Evolutionary conservation across 1,139 yeast genomes (phyloP).

Genomic region (Protomyces lactucae-debilis): DNA sequence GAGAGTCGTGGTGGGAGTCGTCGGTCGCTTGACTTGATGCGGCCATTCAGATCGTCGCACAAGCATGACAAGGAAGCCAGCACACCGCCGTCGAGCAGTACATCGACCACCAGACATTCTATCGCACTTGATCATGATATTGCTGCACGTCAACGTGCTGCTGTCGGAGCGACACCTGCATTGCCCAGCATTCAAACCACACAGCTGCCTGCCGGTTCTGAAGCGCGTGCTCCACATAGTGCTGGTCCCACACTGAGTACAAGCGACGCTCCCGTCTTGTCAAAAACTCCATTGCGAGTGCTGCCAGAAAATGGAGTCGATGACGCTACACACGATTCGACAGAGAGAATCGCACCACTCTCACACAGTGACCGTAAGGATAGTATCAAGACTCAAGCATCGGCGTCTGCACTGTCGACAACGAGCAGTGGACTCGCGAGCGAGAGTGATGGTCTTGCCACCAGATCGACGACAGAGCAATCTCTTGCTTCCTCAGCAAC

Average conservation of each 20-base stretch:
- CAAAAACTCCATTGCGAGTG: neutral
- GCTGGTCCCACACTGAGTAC: neutral
- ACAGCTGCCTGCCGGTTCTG: neutral
- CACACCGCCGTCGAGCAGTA: neutral
- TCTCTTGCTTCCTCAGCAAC: neutral
- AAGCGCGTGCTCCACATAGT: neutral
- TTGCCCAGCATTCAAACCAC: neutral
- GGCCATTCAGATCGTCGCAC: conserved; percentile 15
- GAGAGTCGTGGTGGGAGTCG: neutral
- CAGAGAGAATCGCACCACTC: neutral
- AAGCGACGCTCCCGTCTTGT: neutral
- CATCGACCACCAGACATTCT: neutral
- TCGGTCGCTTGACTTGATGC: conserved; percentile 19
- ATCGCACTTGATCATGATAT: neutral
- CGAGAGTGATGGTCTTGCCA: neutral
- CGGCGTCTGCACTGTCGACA: neutral
- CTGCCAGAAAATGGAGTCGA: neutral
- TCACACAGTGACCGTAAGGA: neutral
- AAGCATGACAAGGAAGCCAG: conserved; percentile 10
- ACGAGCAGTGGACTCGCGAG: neutral
- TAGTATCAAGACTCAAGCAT: neutral
- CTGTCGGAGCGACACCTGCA: neutral
- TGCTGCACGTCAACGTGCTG: neutral
- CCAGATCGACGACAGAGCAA: neutral
- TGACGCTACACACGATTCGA: neutral